These are phyloP conservation scores for Diutina sp. DNA, from an alignment of 1,139 yeast genomes.

Conservation along the genomic window DNA sequence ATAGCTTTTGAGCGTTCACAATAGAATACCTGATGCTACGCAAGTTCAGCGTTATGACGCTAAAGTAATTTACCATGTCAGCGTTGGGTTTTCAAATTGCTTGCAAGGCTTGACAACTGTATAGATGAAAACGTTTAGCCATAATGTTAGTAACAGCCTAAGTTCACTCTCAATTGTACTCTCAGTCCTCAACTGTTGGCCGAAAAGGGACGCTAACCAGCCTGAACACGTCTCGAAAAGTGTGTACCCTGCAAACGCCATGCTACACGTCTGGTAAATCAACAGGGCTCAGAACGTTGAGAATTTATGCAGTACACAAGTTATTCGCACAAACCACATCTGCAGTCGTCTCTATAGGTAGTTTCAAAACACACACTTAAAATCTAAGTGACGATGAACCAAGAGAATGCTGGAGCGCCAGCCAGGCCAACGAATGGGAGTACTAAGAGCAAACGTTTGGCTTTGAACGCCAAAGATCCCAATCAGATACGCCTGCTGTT, in stretches of 20 bases:
- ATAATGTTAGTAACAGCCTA: neutral
- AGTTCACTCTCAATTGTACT: neutral
- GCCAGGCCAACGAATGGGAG: neutral
- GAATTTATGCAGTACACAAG: neutral
- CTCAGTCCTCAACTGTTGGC: neutral
- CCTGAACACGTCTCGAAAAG: neutral
- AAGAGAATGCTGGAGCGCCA: neutral
- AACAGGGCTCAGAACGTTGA: neutral
- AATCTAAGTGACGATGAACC: neutral
- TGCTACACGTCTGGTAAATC: neutral
- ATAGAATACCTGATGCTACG: too few species aligned
- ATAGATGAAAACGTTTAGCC: too few species aligned
- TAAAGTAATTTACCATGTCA: too few species aligned
- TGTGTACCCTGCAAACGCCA: neutral
- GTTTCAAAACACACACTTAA: neutral
- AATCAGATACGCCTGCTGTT: slow-evolving; percentile 19
- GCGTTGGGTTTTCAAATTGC: too few species aligned
- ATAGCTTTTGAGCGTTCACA: too few species aligned
- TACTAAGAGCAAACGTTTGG: slow-evolving; percentile 8
- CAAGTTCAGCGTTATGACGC: too few species aligned
- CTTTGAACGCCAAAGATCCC: slow-evolving; percentile 38
- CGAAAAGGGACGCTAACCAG: neutral
- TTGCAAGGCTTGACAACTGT: too few species aligned
- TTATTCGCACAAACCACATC: neutral
- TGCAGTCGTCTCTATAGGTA: neutral